These are phyloP conservation scores for Pistacia integerrima DNA, from an alignment of 345 rosid species.

Conservation along the genomic window DNA sequence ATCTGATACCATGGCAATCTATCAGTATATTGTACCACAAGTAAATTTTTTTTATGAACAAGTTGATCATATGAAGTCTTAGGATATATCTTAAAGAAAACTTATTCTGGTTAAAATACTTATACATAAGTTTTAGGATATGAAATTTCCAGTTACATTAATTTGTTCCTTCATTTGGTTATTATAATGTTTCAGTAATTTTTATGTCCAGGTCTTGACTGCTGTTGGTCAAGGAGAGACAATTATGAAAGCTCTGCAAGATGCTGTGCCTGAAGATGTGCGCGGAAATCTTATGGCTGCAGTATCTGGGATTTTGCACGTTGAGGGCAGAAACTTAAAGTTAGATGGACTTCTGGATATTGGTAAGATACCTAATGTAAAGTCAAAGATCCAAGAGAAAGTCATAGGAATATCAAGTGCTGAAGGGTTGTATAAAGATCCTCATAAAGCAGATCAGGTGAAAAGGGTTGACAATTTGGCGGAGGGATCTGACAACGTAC, in stretches of 20 bases:
- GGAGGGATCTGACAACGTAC: constrained; percentile 35
- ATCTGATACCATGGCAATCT: not conserved
- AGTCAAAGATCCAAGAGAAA: constrained; percentile 43
- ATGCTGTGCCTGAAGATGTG: constrained; percentile 95
- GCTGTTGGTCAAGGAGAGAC: constrained; percentile 93
- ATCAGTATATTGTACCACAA: not conserved
- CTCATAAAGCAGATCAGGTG: constrained; percentile 40
- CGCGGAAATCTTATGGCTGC: constrained; percentile 75
- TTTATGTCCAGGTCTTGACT: constrained; percentile 68
- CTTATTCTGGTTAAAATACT: constrained; percentile 11
- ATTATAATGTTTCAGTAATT: constrained; percentile 24
- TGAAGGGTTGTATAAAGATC: constrained; percentile 37
- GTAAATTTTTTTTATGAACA: not conserved
- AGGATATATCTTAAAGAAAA: not conserved
- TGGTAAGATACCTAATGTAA: constrained; percentile 39
- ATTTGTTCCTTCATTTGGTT: constrained; percentile 23
- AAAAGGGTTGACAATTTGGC: constrained; percentile 40
- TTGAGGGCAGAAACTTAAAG: constrained; percentile 54
- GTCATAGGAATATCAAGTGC: constrained; percentile 36
- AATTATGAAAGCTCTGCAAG: constrained; percentile 77
- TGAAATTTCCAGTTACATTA: not conserved
- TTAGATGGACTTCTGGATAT: constrained; percentile 43
- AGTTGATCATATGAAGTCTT: not conserved
- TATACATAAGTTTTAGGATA: not conserved
- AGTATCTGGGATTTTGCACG: constrained; percentile 60